A percentile compares a stretch with the other conserved stretches of the same genome.
Conservation (phyloP, 345 rosid genomes). For the Raphanus raphanistrum region DNA sequence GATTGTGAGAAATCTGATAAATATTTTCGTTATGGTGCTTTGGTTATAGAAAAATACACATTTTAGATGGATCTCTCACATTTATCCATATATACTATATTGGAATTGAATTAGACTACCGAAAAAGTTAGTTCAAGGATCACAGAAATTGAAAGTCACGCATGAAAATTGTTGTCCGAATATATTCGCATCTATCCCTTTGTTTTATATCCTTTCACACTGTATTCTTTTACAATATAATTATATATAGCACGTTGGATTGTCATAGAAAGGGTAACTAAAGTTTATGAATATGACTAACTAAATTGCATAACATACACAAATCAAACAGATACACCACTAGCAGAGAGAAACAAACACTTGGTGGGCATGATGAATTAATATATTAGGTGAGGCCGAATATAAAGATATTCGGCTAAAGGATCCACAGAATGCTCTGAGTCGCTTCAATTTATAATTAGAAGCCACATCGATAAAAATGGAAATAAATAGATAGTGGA, state of each 20-base stretch:
- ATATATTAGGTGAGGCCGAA: constrained; percentile 13
- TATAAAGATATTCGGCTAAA: constrained; percentile 28
- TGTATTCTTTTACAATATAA: not conserved
- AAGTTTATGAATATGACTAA: not conserved
- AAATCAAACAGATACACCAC: constrained; percentile 1
- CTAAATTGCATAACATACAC: not conserved
- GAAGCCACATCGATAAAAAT: constrained; percentile 3
- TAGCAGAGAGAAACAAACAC: not conserved
- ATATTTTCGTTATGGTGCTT: not conserved
- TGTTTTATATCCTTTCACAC: not conserved
- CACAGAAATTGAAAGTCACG: not conserved
- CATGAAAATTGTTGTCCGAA: constrained; percentile 33
- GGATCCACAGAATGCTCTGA: constrained; percentile 6
- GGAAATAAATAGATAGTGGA: constrained; percentile 19
- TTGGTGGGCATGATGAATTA: constrained; percentile 22
- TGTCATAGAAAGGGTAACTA: not conserved
- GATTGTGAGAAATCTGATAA: not conserved
- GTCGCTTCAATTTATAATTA: constrained; percentile 7
- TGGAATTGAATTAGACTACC: not conserved
- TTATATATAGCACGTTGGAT: not conserved
- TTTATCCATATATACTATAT: not conserved
- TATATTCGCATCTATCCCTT: constrained; percentile 29
- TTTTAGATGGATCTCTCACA: not conserved
- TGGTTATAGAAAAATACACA: not conserved
- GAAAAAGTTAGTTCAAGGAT: not conserved